These are phyloP conservation scores for Pharnaceum exiguum DNA, from an alignment of 148 eudicot genomes.

Conservation along the genomic window DNA sequence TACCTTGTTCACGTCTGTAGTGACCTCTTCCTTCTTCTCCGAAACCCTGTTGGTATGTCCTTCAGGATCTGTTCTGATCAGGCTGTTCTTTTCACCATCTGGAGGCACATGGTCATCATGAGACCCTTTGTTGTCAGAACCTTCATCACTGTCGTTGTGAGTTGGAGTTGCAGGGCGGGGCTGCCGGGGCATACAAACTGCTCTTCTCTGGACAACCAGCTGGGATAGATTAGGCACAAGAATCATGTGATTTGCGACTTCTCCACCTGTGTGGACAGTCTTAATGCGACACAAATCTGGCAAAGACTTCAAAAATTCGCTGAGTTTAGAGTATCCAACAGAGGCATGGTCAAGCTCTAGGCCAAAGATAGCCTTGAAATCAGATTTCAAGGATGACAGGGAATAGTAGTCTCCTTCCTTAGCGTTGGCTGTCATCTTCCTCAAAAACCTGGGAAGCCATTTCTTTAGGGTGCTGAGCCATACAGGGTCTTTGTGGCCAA, in stretches of 20 bases:
- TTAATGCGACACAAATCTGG: conserved; percentile 22
- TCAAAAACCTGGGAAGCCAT: conserved; percentile 36
- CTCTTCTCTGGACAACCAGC: conserved; percentile 9
- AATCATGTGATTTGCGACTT: conserved; percentile 30
- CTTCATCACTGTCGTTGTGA: background rate
- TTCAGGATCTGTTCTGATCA: conserved; percentile 4
- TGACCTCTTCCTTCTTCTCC: conserved; percentile 1
- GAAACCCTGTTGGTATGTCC: conserved; percentile 6
- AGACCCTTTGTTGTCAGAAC: background rate
- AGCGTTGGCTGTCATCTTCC: conserved; percentile 18
- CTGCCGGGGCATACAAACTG: background rate
- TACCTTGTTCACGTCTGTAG: conserved; percentile 4
- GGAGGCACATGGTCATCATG: background rate
- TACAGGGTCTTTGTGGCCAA: conserved; percentile 12
- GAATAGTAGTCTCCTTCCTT: conserved; percentile 28
- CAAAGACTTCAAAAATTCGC: conserved; percentile 27
- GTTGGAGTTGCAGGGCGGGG: background rate
- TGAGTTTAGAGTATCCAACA: conserved; percentile 32
- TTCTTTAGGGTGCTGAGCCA: conserved; percentile 24
- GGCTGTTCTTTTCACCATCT: background rate
- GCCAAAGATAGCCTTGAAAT: conserved; percentile 27
- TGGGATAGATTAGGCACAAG: conserved; percentile 22
- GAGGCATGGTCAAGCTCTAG: conserved; percentile 33
- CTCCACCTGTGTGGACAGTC: conserved; percentile 28
- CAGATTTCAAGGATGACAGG: conserved; percentile 35